phyloP scores from a whole-genome alignment of 331 rosid species.

The Phaseolus coccineus region DNA sequence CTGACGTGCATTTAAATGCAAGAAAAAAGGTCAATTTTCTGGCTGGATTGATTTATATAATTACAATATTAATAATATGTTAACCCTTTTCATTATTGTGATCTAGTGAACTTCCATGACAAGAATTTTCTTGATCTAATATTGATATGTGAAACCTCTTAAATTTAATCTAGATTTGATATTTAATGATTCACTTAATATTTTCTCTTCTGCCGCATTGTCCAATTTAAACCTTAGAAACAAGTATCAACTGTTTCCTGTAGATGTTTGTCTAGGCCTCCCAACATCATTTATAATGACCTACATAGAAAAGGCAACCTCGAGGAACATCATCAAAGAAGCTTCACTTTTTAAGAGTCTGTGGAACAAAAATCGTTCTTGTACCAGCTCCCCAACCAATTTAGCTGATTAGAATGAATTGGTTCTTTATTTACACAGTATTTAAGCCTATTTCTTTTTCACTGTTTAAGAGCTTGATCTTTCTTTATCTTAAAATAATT shows the following conservation, averaged over 20 bases:
- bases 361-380: conserved; percentile 6
- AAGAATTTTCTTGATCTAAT: conserved; percentile 9
- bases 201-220: conserved; percentile 11
- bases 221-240: not conserved
- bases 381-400: not conserved
- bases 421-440: not conserved
- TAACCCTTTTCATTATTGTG: conserved; percentile 22
- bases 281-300: conserved; percentile 1
- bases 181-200: conserved; percentile 6
- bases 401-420: conserved; percentile 12
- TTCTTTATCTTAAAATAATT: not conserved
- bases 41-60: conserved; percentile 42
- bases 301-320: conserved; percentile 14
- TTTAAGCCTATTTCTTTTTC: conserved; percentile 10
- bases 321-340: conserved; percentile 11
- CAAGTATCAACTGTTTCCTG: not conserved
- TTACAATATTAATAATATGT: conserved; percentile 28
- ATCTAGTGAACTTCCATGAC: conserved; percentile 1
- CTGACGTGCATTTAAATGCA: conserved; percentile 44
- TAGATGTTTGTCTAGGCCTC: not conserved
- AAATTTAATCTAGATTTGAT: not conserved
- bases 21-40: conserved; percentile 69
- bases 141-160: not conserved
- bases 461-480: not conserved
- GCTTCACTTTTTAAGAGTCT: not conserved